phyloP scores from a whole-genome alignment of 140 eudicot species.

The Bidens hawaiensis region DNA sequence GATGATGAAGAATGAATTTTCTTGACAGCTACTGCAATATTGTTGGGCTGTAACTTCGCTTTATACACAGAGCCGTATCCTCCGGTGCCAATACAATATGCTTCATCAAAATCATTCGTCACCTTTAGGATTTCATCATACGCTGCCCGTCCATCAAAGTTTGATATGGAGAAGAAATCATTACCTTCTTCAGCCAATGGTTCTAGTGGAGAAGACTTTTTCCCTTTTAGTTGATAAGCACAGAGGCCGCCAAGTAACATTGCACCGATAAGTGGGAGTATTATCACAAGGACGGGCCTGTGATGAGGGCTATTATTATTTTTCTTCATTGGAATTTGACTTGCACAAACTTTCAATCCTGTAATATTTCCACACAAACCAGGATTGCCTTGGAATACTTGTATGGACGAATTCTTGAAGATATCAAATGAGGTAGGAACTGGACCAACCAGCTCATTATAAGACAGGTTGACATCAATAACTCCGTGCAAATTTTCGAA shows the following conservation, averaged over 20 bases:
- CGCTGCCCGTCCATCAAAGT: background rate
- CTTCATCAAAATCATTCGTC: constrained; percentile 5
- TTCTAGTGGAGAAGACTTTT: background rate
- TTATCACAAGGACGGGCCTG: background rate
- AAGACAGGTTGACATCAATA: background rate
- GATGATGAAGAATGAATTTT: constrained; percentile 7
- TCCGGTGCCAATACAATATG: constrained; percentile 12
- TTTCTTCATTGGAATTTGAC: background rate
- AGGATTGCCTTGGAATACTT: constrained; percentile 10
- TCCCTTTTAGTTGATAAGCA: background rate
- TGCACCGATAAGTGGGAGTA: constrained; percentile 3
- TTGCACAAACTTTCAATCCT: constrained; percentile 6
- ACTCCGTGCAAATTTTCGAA: background rate
- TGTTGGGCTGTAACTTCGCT: constrained; percentile 10
- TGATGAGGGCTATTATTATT: background rate
- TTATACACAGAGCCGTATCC: constrained; percentile 19
- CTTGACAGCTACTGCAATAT: constrained; percentile 10
- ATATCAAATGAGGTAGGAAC: background rate
- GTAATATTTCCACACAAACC: constrained; percentile 19
- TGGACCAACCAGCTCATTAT: constrained; percentile 5
- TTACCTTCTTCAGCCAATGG: background rate
- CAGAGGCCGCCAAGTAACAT: background rate
- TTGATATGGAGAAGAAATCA: constrained; percentile 3
- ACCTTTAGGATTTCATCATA: constrained; percentile 16
- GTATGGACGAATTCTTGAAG: background rate